phyloP scores from a whole-genome alignment of 306 rosid species.

The Rosa lucieae region DNA sequence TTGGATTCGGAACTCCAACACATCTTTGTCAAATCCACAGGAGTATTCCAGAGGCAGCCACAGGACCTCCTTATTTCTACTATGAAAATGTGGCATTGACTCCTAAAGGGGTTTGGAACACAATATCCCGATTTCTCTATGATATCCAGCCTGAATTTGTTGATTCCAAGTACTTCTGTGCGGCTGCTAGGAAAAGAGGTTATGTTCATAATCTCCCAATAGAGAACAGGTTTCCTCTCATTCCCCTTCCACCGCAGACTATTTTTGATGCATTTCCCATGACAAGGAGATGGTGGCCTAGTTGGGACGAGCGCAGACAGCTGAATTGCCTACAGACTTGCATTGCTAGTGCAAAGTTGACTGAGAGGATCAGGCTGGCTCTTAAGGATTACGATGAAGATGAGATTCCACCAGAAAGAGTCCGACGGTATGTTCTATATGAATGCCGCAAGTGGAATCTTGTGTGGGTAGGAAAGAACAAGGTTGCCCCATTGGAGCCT shows the following conservation, averaged over 20 bases:
- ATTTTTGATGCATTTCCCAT: conserved; percentile 77
- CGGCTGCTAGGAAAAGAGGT: conserved; percentile 92
- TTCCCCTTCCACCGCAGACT: conserved; percentile 76
- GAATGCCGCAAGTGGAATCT: conserved; percentile 94
- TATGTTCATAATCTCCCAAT: conserved; percentile 93
- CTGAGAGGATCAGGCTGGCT: conserved; percentile 76
- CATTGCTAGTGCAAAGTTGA: conserved; percentile 65
- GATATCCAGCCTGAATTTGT: conserved; percentile 91
- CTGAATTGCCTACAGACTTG: conserved; percentile 83
- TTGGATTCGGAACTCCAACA: conserved; percentile 82
- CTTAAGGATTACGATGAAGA: conserved; percentile 52
- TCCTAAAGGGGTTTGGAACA: conserved; percentile 94
- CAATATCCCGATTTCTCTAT: conserved; percentile 73
- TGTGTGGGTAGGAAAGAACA: conserved; percentile 97
- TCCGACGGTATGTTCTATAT: conserved; percentile 61
- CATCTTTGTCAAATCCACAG: conserved; percentile 41
- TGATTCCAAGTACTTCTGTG: conserved; percentile 84
- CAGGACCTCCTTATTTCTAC: conserved; percentile 88
- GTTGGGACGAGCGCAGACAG: conserved; percentile 76
- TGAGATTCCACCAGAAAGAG: conserved; percentile 44
- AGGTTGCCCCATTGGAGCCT: conserved; percentile 91
- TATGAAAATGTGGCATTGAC: conserved; percentile 97
- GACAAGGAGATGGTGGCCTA: conserved; percentile 94
- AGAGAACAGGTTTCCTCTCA: conserved; percentile 64
- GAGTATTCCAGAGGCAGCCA: conserved; percentile 66